Evolutionary conservation across 495 filamentous ascomycete species (phyloP).

Genomic region (Tuber umbilicatum): DNA sequence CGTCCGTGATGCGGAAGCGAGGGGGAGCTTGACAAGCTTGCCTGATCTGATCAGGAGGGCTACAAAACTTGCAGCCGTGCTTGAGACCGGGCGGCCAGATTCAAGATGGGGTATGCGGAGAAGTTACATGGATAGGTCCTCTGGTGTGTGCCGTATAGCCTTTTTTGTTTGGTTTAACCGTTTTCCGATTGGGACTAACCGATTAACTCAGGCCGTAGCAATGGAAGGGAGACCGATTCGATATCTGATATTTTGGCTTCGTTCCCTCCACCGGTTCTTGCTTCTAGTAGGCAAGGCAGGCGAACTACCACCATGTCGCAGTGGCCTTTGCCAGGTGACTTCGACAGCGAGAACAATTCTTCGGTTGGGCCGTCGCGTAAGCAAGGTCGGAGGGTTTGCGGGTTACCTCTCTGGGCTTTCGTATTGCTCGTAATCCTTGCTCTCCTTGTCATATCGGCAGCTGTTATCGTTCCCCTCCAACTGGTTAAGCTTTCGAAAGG

Average conservation of each 20-base stretch:
- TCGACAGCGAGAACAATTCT: slow-evolving; percentile 21
- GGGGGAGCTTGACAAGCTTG: slow-evolving; percentile 83
- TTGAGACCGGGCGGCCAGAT: slow-evolving; percentile 74
- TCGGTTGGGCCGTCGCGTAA: slow-evolving; percentile 16
- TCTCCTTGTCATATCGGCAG: slow-evolving; percentile 72
- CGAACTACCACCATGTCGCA: slow-evolving; percentile 47
- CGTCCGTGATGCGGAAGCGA: slow-evolving; percentile 67
- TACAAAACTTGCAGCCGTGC: slow-evolving; percentile 74
- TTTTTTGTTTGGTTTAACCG: not conserved
- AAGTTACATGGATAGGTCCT: slow-evolving; percentile 28
- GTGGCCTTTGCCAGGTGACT: slow-evolving; percentile 41
- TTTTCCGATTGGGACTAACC: slow-evolving; percentile 4
- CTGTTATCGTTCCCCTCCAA: slow-evolving; percentile 78
- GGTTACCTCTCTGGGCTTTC: slow-evolving; percentile 75
- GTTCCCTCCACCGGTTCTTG: slow-evolving; percentile 74
- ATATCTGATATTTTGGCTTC: slow-evolving; percentile 86
- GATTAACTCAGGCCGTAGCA: slow-evolving; percentile 37
- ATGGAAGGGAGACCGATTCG: slow-evolving; percentile 51
- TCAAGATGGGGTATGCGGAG: slow-evolving; percentile 32
- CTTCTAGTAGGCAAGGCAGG: slow-evolving; percentile 50
- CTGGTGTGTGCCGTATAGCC: slow-evolving; percentile 15
- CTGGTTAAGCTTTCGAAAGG: slow-evolving; percentile 65
- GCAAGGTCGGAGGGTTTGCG: slow-evolving; percentile 57
- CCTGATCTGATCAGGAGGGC: slow-evolving; percentile 85
- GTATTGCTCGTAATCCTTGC: slow-evolving; percentile 61